A percentile compares a stretch with the other conserved stretches of the same genome.
Conservation (phyloP, 1,284 basidiomycete genomes). For the Cryptococcus sp. region DNA sequence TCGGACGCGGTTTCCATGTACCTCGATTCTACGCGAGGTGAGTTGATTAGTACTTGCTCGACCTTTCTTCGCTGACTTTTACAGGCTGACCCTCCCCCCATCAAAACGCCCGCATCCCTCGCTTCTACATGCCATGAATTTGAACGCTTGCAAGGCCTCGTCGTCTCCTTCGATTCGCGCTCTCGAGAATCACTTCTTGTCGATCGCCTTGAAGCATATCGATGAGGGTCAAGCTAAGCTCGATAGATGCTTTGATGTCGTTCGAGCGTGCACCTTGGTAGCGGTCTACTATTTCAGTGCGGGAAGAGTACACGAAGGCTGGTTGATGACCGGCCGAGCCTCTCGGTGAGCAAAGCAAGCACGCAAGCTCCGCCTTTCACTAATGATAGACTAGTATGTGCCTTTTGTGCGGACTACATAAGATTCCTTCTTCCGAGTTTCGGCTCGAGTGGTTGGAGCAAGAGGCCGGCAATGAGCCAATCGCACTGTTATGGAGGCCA, state of each 20-base stretch:
- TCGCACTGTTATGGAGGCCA: slow-evolving; percentile 34
- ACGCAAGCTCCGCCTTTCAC: background rate
- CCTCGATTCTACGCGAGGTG: slow-evolving; percentile 45
- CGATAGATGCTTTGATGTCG: slow-evolving; percentile 41
- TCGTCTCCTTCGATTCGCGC: slow-evolving; percentile 30
- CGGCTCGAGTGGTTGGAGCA: slow-evolving; percentile 17
- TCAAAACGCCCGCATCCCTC: slow-evolving; percentile 44
- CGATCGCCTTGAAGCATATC: slow-evolving; percentile 33
- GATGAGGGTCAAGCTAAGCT: slow-evolving; percentile 30
- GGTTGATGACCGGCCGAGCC: slow-evolving; percentile 39
- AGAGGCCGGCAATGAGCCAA: slow-evolving; percentile 21
- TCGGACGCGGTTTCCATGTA: slow-evolving; percentile 40
- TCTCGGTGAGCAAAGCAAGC: slow-evolving; percentile 20
- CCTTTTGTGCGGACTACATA: slow-evolving; percentile 40
- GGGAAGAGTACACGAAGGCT: slow-evolving; percentile 41
- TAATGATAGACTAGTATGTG: slow-evolving; percentile 31
- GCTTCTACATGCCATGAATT: slow-evolving; percentile 47
- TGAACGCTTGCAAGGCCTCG: slow-evolving; percentile 37
- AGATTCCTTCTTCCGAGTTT: slow-evolving; percentile 36
- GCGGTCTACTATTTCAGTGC: slow-evolving; percentile 41
- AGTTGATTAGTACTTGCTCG: slow-evolving; percentile 2
- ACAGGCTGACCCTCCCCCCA: slow-evolving; percentile 34
- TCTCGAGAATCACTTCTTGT: slow-evolving; percentile 42
- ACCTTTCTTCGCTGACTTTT: background rate
- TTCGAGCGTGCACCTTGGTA: slow-evolving; percentile 39